Conservation (phyloP, 2,329 filamentous ascomycete genomes). For the Alternaria postmessia region DNA sequence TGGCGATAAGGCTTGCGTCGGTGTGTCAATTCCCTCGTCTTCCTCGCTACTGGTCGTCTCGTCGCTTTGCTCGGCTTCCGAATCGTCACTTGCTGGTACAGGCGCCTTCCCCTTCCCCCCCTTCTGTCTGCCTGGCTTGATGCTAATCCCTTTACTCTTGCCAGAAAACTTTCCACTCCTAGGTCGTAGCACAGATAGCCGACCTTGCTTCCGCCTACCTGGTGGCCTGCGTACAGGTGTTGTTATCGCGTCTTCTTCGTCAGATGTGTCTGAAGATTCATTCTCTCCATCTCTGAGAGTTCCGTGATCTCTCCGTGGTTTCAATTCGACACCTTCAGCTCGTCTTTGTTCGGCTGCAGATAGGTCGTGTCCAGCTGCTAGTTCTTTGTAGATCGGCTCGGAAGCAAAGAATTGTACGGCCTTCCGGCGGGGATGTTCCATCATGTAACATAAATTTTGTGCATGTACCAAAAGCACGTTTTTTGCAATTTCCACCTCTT, state of each 20-base stretch:
- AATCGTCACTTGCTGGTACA: constrained; percentile 27
- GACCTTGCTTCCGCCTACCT: constrained; percentile 36
- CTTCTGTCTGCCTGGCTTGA: constrained; percentile 18
- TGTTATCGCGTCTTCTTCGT: constrained; percentile 26
- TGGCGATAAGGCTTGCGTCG: constrained; percentile 38
- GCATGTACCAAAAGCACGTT: constrained; percentile 49
- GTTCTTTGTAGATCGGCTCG: constrained; percentile 46
- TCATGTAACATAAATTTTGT: constrained; percentile 49
- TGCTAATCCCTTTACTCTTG: constrained; percentile 39
- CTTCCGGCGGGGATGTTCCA: constrained; percentile 47
- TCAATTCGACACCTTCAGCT: constrained; percentile 41
- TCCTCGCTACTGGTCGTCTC: constrained; percentile 23
- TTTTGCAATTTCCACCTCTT: constrained; percentile 41
- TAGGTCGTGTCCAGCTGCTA: constrained; percentile 36
- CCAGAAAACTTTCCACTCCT: constrained; percentile 47
- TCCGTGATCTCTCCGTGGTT: constrained; percentile 39
- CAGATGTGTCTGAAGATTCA: constrained; percentile 35
- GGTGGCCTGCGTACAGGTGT: constrained; percentile 34
- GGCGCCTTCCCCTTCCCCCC: constrained; percentile 38
- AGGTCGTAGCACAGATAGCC: constrained; percentile 47
- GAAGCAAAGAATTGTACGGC: constrained; percentile 38
- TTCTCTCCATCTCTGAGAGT: constrained; percentile 32
- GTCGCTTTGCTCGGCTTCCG: constrained; percentile 21
- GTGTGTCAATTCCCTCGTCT: constrained; percentile 40
- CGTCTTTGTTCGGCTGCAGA: constrained; percentile 41